Base-by-base conservation (phyloP, 1,284 basidiomycete species). In the Sanghuangporus weigelae region DNA sequence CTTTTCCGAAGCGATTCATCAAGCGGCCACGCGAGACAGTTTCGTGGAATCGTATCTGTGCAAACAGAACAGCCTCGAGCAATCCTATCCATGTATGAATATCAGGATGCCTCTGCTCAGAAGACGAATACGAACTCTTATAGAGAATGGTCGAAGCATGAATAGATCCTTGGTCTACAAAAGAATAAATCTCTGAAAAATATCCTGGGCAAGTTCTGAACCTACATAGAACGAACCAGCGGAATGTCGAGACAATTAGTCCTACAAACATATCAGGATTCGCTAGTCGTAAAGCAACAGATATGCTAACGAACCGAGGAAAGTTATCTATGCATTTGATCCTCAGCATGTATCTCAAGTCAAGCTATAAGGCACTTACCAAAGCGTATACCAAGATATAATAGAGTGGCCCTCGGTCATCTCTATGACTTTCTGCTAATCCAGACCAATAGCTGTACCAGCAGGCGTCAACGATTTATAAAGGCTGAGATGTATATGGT, bases 21-120 rank as follows among this genome's bases (percentile, higher is more conserved):
- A 96, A 77, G 12, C 93, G 85, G 7, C 95, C 95, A 53, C 93
- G 85, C 57, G 89, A 92, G 3, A 94, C 87, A 0, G 94, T 97
- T 71, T 98, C 95, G 71, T 96, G 95, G 82, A 97, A 97, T 31
- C 95, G 86, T 59, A 97, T 87, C 49, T 93, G 87, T 1, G 96
- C 95, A 69, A 95, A 95, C 1, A 99, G 78, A 10, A 98, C 89
- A 0, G 89, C 77, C 72, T 95, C 89, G 48, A 98, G 81, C 56
- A 99, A 82, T 46, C 77, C 86, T 84, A 66, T 73, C 48, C 26
- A 7, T 38, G 59, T 12, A 16, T 71, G 6, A 72, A 67, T 48
- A 68, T 68, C 16, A 68, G 54, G 21, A 21, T 6, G 62, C 57
- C 23, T 19, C 14, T 26, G 50, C 23, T 39, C n/a, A n/a, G 58